phyloP scores from a whole-genome alignment of 495 filamentous ascomycete species.

The Penicillium verhagenii region DNA sequence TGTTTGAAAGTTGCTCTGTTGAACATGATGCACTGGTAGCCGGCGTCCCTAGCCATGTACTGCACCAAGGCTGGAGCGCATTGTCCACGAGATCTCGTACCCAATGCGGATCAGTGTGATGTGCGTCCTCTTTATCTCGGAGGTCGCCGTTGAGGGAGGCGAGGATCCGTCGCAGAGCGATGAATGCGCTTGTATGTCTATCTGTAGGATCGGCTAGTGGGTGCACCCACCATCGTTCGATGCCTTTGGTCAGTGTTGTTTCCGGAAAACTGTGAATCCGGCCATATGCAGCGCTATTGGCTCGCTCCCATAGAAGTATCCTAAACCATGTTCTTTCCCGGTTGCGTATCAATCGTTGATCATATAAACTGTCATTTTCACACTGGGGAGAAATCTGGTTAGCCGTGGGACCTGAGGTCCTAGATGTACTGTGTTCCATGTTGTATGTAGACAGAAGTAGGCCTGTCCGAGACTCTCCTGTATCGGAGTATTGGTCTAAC shows the following conservation, averaged over 20 bases:
- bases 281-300: constrained; percentile 28
- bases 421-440: background rate
- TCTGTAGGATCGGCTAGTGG: constrained; percentile 26
- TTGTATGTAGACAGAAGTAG: background rate
- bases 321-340: constrained; percentile 27
- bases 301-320: constrained; percentile 30
- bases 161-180: constrained; percentile 16
- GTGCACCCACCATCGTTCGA: constrained; percentile 28
- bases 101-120: constrained; percentile 22
- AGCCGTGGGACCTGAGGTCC: background rate
- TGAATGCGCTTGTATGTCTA: constrained; percentile 28
- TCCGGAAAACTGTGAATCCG: constrained; percentile 24
- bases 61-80: constrained; percentile 18
- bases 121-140: background rate
- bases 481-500: constrained; percentile 16
- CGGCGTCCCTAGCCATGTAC: constrained; percentile 16
- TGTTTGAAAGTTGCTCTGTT: constrained; percentile 18
- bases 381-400: background rate
- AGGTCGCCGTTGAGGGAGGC: constrained; percentile 19
- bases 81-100: constrained; percentile 19
- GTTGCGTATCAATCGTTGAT: constrained; percentile 21
- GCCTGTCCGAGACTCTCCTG: background rate
- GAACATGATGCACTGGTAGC: background rate
- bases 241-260: constrained; percentile 17
- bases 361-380: background rate